phyloP scores from a whole-genome alignment of 169 alveolate genomes.

The Theileria orientalis region DNA sequence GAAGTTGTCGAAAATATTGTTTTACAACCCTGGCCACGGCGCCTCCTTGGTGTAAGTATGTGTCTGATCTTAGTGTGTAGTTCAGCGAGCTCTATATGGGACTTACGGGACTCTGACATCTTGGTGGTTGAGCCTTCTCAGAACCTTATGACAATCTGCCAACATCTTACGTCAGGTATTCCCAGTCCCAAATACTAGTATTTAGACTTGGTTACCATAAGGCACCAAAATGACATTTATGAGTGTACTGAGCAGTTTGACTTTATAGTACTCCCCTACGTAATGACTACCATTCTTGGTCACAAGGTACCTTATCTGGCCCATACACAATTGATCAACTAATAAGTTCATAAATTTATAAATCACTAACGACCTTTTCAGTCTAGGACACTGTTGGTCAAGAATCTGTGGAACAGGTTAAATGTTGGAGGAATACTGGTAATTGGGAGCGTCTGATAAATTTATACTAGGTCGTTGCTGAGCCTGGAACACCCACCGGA shows the following conservation, averaged over 20 bases:
- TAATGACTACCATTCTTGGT: conserved; percentile 49
- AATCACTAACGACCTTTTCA: not conserved
- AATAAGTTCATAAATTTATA: too few relatives aligned
- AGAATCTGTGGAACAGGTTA: conserved; percentile 71
- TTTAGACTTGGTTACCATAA: conserved; percentile 53
- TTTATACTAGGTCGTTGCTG: conserved; percentile 69
- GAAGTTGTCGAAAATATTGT: conserved; percentile 39
- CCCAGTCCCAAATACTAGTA: too few relatives aligned
- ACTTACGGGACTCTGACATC: conserved; percentile 29
- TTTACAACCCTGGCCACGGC: conserved; percentile 66
- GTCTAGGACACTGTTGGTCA: conserved; percentile 66
- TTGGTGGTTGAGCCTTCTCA: conserved; percentile 69
- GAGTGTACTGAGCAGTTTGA: conserved; percentile 54
- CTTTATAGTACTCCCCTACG: conserved; percentile 66
- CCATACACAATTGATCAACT: too few relatives aligned
- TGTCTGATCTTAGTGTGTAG: conserved; percentile 14
- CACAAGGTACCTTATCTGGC: conserved; percentile 21
- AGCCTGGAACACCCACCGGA: conserved; percentile 89
- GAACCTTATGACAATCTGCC: conserved; percentile 64
- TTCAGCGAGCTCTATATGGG: conserved; percentile 58
- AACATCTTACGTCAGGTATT: conserved; percentile 60
- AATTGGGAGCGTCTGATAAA: not conserved
- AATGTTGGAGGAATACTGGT: conserved; percentile 63
- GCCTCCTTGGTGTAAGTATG: conserved; percentile 57
- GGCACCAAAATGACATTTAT: conserved; percentile 67